Percentiles rank a stretch among this genome's conserved stretches.
These are phyloP conservation scores for Penicillium sp. DNA, from an alignment of 2,329 filamentous ascomycete species.

Conservation along the genomic window DNA sequence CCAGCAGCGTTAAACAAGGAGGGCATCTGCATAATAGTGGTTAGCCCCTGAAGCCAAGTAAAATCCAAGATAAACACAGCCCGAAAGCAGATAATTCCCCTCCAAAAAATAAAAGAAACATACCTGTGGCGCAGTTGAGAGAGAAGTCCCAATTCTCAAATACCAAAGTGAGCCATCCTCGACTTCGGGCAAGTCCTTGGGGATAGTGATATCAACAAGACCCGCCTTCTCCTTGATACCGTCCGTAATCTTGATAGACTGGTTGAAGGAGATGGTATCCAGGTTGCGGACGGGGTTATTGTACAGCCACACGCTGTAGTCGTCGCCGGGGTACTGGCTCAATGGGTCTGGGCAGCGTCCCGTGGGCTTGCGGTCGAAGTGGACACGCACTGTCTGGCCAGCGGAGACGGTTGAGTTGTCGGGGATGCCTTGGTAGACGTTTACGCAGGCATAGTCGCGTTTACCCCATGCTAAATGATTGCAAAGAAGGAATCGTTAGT, in stretches of 20 bases:
- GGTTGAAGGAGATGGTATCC: slow-evolving; percentile 23
- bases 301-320: slow-evolving; percentile 31
- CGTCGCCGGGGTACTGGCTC: slow-evolving; percentile 18
- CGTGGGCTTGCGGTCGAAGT: slow-evolving; percentile 29
- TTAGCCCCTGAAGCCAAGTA: not conserved
- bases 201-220: slow-evolving; percentile 26
- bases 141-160: slow-evolving; percentile 23
- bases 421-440: slow-evolving; percentile 34
- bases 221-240: slow-evolving; percentile 20
- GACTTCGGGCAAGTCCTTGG: slow-evolving; percentile 25
- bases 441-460: slow-evolving; percentile 34
- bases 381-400: slow-evolving; percentile 25
- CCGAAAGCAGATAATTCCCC: not conserved
- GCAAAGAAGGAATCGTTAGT: not conserved
- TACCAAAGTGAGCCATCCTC: slow-evolving; percentile 31
- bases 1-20: slow-evolving; percentile 29
- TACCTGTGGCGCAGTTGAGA: slow-evolving; percentile 31
- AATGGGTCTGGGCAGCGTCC: slow-evolving; percentile 25
- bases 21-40: slow-evolving; percentile 24
- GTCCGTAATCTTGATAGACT: slow-evolving; percentile 19
- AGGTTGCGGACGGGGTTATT: slow-evolving; percentile 30
- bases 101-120: not conserved
- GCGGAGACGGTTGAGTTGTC: slow-evolving; percentile 30
- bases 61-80: not conserved
- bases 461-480: slow-evolving; percentile 32